Evolutionary conservation across 1,284 basidiomycete species (phyloP).

Genomic region (Leccinum pachyderme): DNA sequence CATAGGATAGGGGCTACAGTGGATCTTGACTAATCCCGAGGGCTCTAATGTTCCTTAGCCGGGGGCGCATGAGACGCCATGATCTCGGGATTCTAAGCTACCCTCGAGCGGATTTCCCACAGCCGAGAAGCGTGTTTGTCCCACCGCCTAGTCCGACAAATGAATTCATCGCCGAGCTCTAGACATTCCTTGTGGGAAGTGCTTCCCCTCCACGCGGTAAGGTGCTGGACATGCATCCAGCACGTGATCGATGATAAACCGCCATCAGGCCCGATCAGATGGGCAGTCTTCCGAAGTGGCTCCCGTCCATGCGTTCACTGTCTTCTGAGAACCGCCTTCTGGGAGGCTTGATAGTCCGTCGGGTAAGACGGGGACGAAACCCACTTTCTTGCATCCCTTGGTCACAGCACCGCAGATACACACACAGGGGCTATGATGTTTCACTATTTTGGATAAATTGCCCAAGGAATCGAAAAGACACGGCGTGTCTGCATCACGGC

Average conservation of each 20-base stretch:
- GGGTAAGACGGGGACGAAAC: background rate
- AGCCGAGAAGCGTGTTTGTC: background rate
- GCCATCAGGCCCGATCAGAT: background rate
- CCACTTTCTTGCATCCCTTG: background rate
- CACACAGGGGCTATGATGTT: background rate
- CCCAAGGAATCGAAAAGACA: conserved; percentile 64
- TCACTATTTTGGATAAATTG: background rate
- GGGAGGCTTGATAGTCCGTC: background rate
- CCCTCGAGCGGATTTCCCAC: background rate
- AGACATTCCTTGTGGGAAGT: background rate
- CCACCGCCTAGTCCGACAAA: background rate
- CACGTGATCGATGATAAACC: background rate
- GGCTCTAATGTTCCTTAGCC: background rate
- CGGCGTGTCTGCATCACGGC: conserved; percentile 71
- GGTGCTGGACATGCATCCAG: background rate
- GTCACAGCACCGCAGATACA: background rate
- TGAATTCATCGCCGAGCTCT: background rate
- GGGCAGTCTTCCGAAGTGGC: background rate
- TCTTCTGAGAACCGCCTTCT: background rate
- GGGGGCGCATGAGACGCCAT: background rate
- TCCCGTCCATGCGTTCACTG: background rate
- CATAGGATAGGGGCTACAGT: conserved; percentile 1
- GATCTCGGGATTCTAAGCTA: conserved; percentile 5
- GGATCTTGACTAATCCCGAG: background rate
- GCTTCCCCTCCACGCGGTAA: background rate